Conservation (phyloP, 2,329 filamentous ascomycete genomes). For the Tolypocladium inflatum region DNA sequence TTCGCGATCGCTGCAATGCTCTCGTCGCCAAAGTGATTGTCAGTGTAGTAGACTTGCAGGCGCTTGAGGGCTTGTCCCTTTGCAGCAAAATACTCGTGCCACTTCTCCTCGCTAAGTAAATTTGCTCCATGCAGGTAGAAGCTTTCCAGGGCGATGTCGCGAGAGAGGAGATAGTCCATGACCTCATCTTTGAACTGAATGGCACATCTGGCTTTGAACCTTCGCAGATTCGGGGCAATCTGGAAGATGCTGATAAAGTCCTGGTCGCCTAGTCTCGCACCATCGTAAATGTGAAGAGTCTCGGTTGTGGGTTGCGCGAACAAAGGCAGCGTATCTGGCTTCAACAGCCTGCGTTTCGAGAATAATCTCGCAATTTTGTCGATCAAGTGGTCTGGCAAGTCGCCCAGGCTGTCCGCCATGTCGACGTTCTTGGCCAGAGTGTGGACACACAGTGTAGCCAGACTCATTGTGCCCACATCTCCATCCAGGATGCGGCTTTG, state of each 20-base stretch:
- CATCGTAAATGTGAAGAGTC: constrained; percentile 47
- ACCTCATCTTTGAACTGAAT: constrained; percentile 85
- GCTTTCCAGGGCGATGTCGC: constrained; percentile 57
- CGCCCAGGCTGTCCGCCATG: constrained; percentile 52
- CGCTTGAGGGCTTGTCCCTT: constrained; percentile 57
- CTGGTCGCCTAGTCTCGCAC: constrained; percentile 56
- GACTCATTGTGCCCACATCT: constrained; percentile 55
- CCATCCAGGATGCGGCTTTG: constrained; percentile 84
- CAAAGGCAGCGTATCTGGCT: constrained; percentile 42
- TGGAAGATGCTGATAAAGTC: constrained; percentile 79
- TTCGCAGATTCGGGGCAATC: constrained; percentile 56
- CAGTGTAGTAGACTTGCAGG: constrained; percentile 75
- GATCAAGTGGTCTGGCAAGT: constrained; percentile 43
- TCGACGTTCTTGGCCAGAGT: constrained; percentile 53
- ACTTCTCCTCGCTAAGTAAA: constrained; percentile 66
- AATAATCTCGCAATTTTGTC: constrained; percentile 52
- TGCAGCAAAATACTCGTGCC: constrained; percentile 58
- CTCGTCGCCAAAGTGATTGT: constrained; percentile 70
- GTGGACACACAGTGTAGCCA: constrained; percentile 56
- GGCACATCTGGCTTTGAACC: constrained; percentile 71
- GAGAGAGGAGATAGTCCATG: constrained; percentile 70
- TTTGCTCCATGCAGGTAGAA: constrained; percentile 80
- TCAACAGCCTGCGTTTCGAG: constrained; percentile 49
- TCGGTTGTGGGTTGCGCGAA: constrained; percentile 45
- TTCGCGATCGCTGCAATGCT: constrained; percentile 52